Percentiles rank a stretch among this genome's conserved stretches.
Conservation (phyloP, 805 yeast species). For the Saccharomyces jurei region DNA sequence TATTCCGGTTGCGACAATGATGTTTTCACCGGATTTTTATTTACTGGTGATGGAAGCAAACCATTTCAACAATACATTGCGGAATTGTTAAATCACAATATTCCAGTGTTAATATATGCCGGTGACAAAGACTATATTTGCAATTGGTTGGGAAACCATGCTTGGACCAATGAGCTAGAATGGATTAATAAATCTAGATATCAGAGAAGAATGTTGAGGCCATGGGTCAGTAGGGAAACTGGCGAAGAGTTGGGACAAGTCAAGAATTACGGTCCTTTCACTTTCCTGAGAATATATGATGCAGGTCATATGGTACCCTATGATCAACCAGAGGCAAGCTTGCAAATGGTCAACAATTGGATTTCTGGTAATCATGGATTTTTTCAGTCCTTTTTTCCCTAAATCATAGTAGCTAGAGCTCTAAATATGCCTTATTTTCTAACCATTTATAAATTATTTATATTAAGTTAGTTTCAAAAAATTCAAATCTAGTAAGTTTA, state of each 20-base stretch:
- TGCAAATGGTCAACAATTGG: constrained; percentile 72
- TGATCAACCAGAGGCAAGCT: constrained; percentile 71
- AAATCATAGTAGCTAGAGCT: too few species aligned
- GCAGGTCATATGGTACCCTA: constrained; percentile 94
- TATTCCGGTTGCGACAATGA: constrained; percentile 63
- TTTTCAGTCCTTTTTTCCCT: not conserved
- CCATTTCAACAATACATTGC: constrained; percentile 74
- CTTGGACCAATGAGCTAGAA: constrained; percentile 63
- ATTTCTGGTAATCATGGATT: constrained; percentile 37
- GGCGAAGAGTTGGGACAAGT: constrained; percentile 57
- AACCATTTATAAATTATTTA: too few species aligned
- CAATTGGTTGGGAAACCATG: constrained; percentile 86
- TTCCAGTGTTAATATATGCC: constrained; percentile 85
- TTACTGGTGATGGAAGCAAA: constrained; percentile 78
- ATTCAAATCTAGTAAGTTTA: too few species aligned
- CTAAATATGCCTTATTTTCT: too few species aligned
- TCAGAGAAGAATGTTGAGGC: constrained; percentile 33
- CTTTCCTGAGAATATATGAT: constrained; percentile 67
- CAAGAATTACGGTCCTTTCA: constrained; percentile 60
- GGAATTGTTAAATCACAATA: constrained; percentile 55
- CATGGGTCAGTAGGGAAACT: constrained; percentile 34
- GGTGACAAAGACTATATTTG: constrained; percentile 92
- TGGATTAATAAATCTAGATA: constrained; percentile 55
- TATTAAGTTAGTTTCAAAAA: too few species aligned
- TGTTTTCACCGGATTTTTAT: constrained; percentile 58